These are phyloP conservation scores for Populus hybrid DNA, from an alignment of 441 rosid genomes.

Conservation along the genomic window DNA sequence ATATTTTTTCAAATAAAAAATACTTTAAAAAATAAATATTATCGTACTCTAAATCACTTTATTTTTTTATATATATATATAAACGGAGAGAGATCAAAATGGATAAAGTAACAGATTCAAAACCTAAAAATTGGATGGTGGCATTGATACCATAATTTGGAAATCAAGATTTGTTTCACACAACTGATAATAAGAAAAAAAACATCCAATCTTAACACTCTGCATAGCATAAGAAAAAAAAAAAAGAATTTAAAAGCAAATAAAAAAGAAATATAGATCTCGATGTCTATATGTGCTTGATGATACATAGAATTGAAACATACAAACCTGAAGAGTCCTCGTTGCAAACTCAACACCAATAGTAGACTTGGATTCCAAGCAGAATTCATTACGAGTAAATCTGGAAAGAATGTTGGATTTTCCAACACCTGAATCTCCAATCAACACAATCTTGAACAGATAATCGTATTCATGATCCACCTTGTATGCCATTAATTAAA, in stretches of 20 bases:
- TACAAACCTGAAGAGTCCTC: not conserved
- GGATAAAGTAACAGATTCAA: not conserved
- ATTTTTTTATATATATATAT: no score
- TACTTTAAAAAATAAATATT: no score
- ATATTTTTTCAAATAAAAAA: no score
- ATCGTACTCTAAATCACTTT: fast-evolving
- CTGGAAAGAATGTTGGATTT: not conserved
- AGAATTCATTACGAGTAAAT: not conserved
- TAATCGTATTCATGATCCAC: not conserved
- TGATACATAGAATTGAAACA: not conserved
- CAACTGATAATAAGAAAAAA: not conserved
- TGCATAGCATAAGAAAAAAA: not conserved
- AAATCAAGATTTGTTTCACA: not conserved
- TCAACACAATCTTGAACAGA: no score
- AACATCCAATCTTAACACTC: not conserved
- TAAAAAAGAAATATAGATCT: not conserved
- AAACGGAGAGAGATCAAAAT: no score
- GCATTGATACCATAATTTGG: not conserved
- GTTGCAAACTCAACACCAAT: not conserved
- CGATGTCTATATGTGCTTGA: not conserved
- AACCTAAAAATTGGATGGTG: not conserved
- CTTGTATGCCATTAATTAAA: not conserved
- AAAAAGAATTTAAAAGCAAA: not conserved
- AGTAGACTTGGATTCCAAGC: not conserved
- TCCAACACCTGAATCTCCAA: no score